Conservation (phyloP, 2,329 filamentous ascomycete genomes). For the Phialophora verrucosa region DNA sequence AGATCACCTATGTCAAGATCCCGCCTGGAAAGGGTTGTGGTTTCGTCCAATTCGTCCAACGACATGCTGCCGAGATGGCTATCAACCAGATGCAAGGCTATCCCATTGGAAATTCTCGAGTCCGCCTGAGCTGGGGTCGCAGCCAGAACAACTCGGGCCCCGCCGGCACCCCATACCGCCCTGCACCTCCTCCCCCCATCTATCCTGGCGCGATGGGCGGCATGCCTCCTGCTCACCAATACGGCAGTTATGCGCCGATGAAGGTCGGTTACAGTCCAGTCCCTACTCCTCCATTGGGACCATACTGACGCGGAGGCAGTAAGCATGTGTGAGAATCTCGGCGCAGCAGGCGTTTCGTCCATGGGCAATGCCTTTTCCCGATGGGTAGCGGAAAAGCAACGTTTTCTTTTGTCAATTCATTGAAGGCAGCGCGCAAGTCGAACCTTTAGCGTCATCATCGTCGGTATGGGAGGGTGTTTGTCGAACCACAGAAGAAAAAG, state of each 20-base stretch:
- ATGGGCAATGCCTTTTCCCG: slow-evolving; percentile 31
- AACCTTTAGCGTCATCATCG: slow-evolving; percentile 39
- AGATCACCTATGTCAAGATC: slow-evolving; percentile 99
- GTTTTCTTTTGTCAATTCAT: slow-evolving; percentile 36
- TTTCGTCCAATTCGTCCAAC: slow-evolving; percentile 98
- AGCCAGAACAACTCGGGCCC: slow-evolving; percentile 98
- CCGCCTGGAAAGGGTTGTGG: slow-evolving; percentile 98
- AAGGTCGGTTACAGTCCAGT: slow-evolving; percentile 57
- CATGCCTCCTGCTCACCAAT: slow-evolving; percentile 68
- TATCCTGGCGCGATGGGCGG: slow-evolving; percentile 67
- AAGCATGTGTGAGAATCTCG: slow-evolving; percentile 20
- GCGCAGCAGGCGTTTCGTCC: slow-evolving; percentile 36
- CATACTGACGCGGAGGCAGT: slow-evolving; percentile 30
- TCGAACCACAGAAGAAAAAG: slow-evolving; percentile 30
- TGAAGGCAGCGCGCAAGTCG: slow-evolving; percentile 36
- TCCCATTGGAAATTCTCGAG: slow-evolving; percentile 97
- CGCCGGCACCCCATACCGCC: slow-evolving; percentile 94
- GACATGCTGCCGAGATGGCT: slow-evolving; percentile 98
- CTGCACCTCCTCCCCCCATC: slow-evolving; percentile 80
- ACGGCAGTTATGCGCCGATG: slow-evolving; percentile 70
- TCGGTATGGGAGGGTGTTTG: slow-evolving; percentile 38
- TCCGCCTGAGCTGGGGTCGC: slow-evolving; percentile 95
- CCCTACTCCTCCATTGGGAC: slow-evolving; percentile 33
- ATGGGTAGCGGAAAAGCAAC: slow-evolving; percentile 28
- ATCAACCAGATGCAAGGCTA: slow-evolving; percentile 99